These are phyloP conservation scores for Xerophyta viscosa DNA, from an alignment of 106 monocot genomes.

Conservation along the genomic window DNA sequence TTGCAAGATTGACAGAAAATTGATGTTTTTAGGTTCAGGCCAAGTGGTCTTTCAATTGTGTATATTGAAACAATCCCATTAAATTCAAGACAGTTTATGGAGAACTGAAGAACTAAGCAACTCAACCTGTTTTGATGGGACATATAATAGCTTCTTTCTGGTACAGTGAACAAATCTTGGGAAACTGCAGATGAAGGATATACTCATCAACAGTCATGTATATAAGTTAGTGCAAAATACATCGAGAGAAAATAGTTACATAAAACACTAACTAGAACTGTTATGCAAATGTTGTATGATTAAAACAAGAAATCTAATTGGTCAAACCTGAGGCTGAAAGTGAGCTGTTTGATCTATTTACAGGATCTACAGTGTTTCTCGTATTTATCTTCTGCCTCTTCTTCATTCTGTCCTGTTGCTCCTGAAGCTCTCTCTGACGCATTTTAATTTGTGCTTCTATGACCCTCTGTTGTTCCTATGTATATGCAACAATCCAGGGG, in stretches of 20 bases:
- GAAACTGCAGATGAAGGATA: conserved; percentile 21
- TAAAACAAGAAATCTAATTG: no score
- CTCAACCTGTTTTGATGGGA: conserved; percentile 49
- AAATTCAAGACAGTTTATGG: no score
- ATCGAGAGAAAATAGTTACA: no score
- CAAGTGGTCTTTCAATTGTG: no score
- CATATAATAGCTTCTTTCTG: conserved; percentile 18
- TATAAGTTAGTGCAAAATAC: no score
- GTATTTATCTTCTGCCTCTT: conserved; percentile 31
- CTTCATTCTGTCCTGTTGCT: conserved; percentile 56
- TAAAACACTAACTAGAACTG: neutral
- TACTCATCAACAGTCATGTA: neutral
- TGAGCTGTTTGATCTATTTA: conserved; percentile 29
- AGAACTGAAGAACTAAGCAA: no score
- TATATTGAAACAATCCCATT: no score
- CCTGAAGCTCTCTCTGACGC: conserved; percentile 45
- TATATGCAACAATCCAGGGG: neutral
- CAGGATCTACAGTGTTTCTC: conserved; percentile 24
- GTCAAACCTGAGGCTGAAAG: conserved; percentile 30
- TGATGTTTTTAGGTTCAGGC: no score
- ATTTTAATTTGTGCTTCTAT: conserved; percentile 82
- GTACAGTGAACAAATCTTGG: conserved; percentile 31
- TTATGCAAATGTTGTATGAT: neutral
- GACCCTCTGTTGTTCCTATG: conserved; percentile 79
- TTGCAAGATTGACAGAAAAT: no score